Evolutionary conservation across 106 monocot genomes (phyloP).

Genomic region (Narthecium ossifragum): DNA sequence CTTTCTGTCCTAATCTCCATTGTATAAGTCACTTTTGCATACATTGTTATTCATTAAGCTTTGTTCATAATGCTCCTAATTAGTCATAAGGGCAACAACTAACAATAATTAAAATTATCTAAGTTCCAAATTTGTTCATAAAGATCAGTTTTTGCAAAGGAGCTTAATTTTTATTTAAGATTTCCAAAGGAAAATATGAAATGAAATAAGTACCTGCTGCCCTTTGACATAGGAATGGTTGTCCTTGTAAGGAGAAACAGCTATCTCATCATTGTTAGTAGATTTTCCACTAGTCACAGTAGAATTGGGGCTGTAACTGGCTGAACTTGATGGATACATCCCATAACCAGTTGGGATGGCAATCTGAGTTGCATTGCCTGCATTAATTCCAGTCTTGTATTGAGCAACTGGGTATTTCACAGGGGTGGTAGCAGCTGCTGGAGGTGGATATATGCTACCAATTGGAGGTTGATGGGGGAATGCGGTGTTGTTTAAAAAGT

Average conservation of each 20-base stretch:
- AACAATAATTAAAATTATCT: no score
- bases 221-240: slow-evolving; percentile 62
- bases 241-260: slow-evolving; percentile 64
- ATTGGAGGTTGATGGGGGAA: slow-evolving; percentile 75
- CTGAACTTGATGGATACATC: slow-evolving; percentile 39
- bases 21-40: no score
- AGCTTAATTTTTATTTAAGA: no score
- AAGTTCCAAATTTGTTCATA: no score
- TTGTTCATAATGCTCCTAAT: no score
- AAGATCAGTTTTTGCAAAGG: no score
- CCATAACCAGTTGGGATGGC: slow-evolving; percentile 45
- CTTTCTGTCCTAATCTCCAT: no score
- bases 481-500: slow-evolving; percentile 49
- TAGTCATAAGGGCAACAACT: no score
- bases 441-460: slow-evolving; percentile 49
- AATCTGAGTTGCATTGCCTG: slow-evolving; percentile 19
- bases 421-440: slow-evolving; percentile 27
- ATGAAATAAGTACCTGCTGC: slow-evolving; percentile 80
- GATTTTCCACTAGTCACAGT: slow-evolving; percentile 29
- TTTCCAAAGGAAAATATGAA: no score
- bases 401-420: slow-evolving; percentile 57
- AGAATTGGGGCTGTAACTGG: slow-evolving; percentile 39
- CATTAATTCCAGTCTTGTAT: slow-evolving; percentile 56
- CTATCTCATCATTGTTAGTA: slow-evolving; percentile 54
- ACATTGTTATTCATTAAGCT: no score